Evolutionary conservation across 371 early-diverging fungal genomes (phyloP).

Genomic region (Dichotomocladium elegans): DNA sequence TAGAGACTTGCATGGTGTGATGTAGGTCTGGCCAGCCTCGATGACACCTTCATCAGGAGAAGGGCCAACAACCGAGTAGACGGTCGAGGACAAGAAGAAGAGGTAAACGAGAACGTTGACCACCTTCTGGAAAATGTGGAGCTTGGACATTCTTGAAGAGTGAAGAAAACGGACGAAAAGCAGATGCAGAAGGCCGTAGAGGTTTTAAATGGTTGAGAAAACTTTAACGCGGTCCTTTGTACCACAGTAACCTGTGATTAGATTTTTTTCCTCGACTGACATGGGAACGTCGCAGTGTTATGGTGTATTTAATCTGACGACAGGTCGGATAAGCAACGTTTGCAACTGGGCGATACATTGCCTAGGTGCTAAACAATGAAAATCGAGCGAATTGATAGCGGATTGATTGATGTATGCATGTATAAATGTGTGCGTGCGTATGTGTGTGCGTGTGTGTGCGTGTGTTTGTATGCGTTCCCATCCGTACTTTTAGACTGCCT

Average conservation of each 20-base stretch:
- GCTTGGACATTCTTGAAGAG: slow-evolving; percentile 20
- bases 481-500: background rate
- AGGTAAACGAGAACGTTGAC: slow-evolving; percentile 68
- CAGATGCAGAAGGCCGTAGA: background rate
- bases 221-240: slow-evolving; percentile 8
- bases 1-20: slow-evolving; percentile 46
- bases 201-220: background rate
- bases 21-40: slow-evolving; percentile 42
- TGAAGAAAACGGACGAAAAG: background rate
- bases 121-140: slow-evolving; percentile 51
- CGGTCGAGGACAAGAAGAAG: slow-evolving; percentile 58
- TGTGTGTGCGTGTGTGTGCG: too few species aligned
- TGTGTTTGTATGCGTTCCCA: too few species aligned
- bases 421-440: too few species aligned
- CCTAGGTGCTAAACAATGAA: too few species aligned
- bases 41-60: slow-evolving; percentile 22
- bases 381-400: too few species aligned
- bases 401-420: too few species aligned
- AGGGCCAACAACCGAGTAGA: slow-evolving; percentile 57
- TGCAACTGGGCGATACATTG: background rate
- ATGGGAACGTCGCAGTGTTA: background rate
- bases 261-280: background rate
- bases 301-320: background rate
- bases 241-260: background rate
- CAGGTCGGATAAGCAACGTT: background rate